Base-by-base conservation (phyloP, 176 grass and related monocot genomes). In the Musa troglodytarum region DNA sequence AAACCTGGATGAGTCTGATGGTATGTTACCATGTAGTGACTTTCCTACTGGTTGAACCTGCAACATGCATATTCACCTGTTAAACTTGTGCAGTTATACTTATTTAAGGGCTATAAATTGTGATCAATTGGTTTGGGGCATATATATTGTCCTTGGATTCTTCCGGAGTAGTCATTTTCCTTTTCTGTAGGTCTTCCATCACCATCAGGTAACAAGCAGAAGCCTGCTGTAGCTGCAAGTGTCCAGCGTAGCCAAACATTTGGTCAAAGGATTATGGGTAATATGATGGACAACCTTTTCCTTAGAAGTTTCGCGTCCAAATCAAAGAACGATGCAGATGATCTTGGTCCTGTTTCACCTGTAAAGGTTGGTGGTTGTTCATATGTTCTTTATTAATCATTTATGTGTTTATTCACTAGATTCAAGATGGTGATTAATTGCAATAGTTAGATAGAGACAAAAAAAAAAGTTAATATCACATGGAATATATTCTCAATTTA, bases 181-280 rank as follows among this genome's bases (percentile, higher is more conserved):
- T 63, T 62, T 76, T 84, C 61, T 88, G 26, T 78, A 93, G 91
- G 81, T 79, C 74, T 84, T 77, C 86, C 88, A 75, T 92, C 91
- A 79, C 85, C 88, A 59, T 99, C 96, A 79, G 91, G 86, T 68
- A 86, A 76, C 84, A 75, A 59, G 55, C 91, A 91, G 66, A 78
- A 64, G 57, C 58, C 69, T 80, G 57, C 68, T 58, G 81, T 57
- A 65, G 69, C 85, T 84, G 82, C 72, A 64, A 77, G 78, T 34
- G 83, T 86, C 43, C 86, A 85, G 69, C 84, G 77, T 22, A 77
- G 56, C 78, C 88, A 92, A 83, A 94, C 86, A 29, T 95, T 99
- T 86, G 89, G 96, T 81, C 96, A 89, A 89, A 95, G 91, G 84
- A 68, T 99, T 81, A 99, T 99, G 90, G 90, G 83, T 9, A 88